Conservation (phyloP, 2,329 filamentous ascomycete genomes). For the Blastomyces gilchristii region DNA sequence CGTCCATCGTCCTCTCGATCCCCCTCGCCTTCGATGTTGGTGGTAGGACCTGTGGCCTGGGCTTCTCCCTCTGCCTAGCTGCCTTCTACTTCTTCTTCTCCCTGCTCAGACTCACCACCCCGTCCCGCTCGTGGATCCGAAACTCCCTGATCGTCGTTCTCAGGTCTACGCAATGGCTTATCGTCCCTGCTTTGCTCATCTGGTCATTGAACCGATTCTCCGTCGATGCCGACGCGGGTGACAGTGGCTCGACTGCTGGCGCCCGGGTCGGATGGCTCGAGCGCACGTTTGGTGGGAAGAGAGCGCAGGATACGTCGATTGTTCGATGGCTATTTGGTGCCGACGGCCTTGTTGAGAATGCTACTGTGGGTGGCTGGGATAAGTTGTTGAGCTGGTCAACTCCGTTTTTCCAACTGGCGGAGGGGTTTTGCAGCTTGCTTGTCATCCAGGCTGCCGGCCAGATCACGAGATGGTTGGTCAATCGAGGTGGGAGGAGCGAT, state of each 20-base stretch:
- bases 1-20: conserved; percentile 88
- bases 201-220: conserved; percentile 95
- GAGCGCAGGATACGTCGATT: conserved; percentile 54
- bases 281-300: conserved; percentile 60
- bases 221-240: conserved; percentile 47
- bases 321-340: conserved; percentile 82
- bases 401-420: conserved; percentile 84
- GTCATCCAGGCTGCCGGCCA: conserved; percentile 93
- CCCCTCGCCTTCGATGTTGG: conserved; percentile 97
- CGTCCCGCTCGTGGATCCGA: conserved; percentile 65
- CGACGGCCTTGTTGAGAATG: conserved; percentile 67
- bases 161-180: conserved; percentile 70
- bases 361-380: conserved; percentile 80
- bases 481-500: conserved; percentile 75
- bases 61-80: conserved; percentile 82
- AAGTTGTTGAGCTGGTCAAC: conserved; percentile 80
- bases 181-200: conserved; percentile 78
- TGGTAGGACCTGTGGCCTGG: conserved; percentile 83
- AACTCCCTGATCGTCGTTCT: conserved; percentile 60
- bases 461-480: conserved; percentile 89
- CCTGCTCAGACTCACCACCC: conserved; percentile 65
- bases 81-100: conserved; percentile 88
- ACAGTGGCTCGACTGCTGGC: conserved; percentile 40
- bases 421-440: conserved; percentile 91
- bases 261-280: conserved; percentile 63